Conservation (phyloP, 2,329 filamentous ascomycete species). For the Raffaelea albimanens region DNA sequence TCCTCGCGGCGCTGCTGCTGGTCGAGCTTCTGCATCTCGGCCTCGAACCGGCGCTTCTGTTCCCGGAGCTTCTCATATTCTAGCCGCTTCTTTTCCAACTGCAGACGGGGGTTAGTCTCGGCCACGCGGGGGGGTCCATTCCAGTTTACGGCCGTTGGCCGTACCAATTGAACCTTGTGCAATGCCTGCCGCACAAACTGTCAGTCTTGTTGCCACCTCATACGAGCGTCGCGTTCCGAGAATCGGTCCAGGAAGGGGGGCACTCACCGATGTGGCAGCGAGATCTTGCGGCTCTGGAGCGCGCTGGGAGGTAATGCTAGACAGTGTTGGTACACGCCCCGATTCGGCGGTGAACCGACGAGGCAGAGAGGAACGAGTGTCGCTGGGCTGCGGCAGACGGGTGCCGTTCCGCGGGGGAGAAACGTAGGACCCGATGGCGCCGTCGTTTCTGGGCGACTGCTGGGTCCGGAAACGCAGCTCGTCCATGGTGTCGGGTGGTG, state of each 20-base stretch:
- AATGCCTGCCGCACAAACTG: constrained; percentile 37
- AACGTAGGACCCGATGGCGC: constrained; percentile 63
- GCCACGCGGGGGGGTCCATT: neutral
- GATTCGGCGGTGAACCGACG: constrained; percentile 92
- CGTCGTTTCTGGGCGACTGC: constrained; percentile 68
- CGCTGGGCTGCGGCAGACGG: constrained; percentile 52
- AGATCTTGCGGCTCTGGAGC: constrained; percentile 42
- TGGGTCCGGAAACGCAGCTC: constrained; percentile 70
- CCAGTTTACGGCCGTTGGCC: constrained; percentile 19
- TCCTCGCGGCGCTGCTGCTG: constrained; percentile 76
- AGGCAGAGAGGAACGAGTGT: constrained; percentile 69
- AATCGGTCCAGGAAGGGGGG: too few species aligned
- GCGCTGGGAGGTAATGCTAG: constrained; percentile 47
- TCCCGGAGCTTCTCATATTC: constrained; percentile 88
- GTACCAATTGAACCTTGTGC: constrained; percentile 70
- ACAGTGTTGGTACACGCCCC: constrained; percentile 68
- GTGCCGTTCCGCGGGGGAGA: constrained; percentile 63
- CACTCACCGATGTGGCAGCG: constrained; percentile 24
- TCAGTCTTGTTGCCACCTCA: neutral
- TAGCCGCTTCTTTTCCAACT: constrained; percentile 90
- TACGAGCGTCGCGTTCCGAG: constrained; percentile 10
- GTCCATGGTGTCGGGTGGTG: constrained; percentile 43
- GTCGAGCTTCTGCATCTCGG: constrained; percentile 84
- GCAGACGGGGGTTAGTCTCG: neutral
- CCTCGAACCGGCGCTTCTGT: constrained; percentile 81